phyloP scores from a whole-genome alignment of 176 grass and related monocot species.

The Melocanna baccifera region DNA sequence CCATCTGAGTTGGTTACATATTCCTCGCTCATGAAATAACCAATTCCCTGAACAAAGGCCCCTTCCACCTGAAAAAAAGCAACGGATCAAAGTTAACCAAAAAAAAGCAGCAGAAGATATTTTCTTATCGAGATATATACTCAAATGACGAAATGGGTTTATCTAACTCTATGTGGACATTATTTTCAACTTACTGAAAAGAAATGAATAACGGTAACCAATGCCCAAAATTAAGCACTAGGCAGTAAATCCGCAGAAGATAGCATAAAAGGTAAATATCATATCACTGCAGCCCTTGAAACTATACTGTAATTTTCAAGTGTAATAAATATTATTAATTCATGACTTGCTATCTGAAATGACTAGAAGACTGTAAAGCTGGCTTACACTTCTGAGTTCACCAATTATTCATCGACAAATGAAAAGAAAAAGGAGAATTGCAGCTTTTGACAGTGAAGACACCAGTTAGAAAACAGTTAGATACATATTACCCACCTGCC shows the following conservation, averaged over 20 bases:
- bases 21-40: constrained; percentile 83
- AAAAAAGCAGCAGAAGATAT: background rate
- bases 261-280: background rate
- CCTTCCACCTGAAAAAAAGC: constrained; percentile 77
- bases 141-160: background rate
- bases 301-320: background rate
- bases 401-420: background rate
- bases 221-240: background rate
- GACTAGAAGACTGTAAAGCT: constrained; percentile 9
- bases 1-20: constrained; percentile 67
- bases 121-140: background rate
- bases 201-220: constrained; percentile 1
- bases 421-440: background rate
- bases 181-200: background rate
- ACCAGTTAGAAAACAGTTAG: background rate
- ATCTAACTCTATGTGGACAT: background rate
- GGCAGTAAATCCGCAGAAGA: background rate
- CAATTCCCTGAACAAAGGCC: constrained; percentile 92
- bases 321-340: background rate
- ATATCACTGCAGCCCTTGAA: background rate
- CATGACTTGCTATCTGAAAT: background rate
- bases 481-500: constrained; percentile 57
- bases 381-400: background rate
- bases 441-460: background rate
- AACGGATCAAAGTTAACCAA: background rate